These are phyloP conservation scores for Pythium biforme DNA, from an alignment of 352 stramenopile genomes.

Conservation along the genomic window DNA sequence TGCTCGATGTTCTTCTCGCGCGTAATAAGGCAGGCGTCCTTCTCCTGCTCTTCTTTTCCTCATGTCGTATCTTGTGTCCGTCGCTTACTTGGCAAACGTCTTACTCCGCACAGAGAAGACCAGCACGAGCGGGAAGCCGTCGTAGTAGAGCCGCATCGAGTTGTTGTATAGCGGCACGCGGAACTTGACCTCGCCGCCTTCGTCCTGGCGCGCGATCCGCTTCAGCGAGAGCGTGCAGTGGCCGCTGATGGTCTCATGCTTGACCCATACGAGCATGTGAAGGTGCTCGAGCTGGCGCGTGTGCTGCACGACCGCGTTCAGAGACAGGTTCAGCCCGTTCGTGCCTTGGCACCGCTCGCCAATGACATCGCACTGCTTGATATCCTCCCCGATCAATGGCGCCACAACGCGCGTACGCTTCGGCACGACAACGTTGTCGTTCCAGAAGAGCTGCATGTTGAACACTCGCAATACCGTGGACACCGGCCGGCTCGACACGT, in stretches of 20 bases:
- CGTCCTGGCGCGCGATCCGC: conserved; percentile 64
- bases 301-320: conserved; percentile 79
- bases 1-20: neutral
- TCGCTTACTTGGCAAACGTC: conserved; percentile 69
- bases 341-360: conserved; percentile 56
- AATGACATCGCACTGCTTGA: conserved; percentile 77
- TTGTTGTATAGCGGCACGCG: conserved; percentile 77
- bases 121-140: conserved; percentile 65
- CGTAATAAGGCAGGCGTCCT: neutral
- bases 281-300: conserved; percentile 65
- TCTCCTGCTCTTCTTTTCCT: neutral
- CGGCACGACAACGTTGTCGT: conserved; percentile 68
- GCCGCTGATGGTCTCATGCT: conserved; percentile 72
- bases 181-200: conserved; percentile 72
- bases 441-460: conserved; percentile 75
- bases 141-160: conserved; percentile 75
- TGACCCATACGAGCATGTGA: conserved; percentile 86
- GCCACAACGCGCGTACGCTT: conserved; percentile 78
- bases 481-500: conserved; percentile 47
- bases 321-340: conserved; percentile 55
- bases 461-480: conserved; percentile 72
- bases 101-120: conserved; percentile 81
- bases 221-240: conserved; percentile 83
- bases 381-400: conserved; percentile 71
- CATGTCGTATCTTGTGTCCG: no score